A percentile compares a stretch with the other conserved stretches of the same genome.
Conservation (phyloP, 1,284 basidiomycete genomes). For the Polyporus tsugae region DNA sequence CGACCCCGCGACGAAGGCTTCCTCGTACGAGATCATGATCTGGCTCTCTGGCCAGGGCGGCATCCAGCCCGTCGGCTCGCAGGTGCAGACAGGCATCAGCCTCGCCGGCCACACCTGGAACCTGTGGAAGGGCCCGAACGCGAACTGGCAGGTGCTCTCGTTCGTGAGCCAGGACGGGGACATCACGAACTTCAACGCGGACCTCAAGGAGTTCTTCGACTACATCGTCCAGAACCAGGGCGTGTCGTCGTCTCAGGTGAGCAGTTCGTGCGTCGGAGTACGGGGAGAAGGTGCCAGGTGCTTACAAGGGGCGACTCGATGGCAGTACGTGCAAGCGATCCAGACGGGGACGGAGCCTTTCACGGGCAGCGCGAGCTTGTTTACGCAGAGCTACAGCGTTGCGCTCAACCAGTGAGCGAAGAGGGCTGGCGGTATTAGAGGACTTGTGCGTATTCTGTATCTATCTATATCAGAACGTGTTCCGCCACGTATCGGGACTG, state of each 20-base stretch:
- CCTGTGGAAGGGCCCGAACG: constrained; percentile 63
- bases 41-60: constrained; percentile 69
- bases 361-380: constrained; percentile 54
- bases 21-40: constrained; percentile 69
- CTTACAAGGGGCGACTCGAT: constrained; percentile 44
- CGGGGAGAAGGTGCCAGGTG: not conserved
- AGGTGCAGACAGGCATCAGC: constrained; percentile 50
- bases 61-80: constrained; percentile 63
- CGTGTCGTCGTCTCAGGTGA: constrained; percentile 39
- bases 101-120: constrained; percentile 63
- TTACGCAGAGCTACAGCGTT: constrained; percentile 40
- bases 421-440: not conserved
- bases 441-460: not conserved
- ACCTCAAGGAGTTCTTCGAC: constrained; percentile 63
- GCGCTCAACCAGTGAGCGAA: constrained; percentile 24
- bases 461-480: not conserved
- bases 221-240: constrained; percentile 40
- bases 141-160: constrained; percentile 64
- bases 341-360: constrained; percentile 78
- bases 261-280: constrained; percentile 7
- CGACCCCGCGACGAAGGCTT: constrained; percentile 54
- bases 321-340: constrained; percentile 65
- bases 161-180: constrained; percentile 59
- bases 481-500: not conserved
- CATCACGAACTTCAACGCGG: constrained; percentile 60